Percentiles rank a stretch among this genome's conserved stretches.
These are phyloP conservation scores for Pseudogymnoascus sp. DNA, from an alignment of 2,329 filamentous ascomycete genomes.

Conservation along the genomic window DNA sequence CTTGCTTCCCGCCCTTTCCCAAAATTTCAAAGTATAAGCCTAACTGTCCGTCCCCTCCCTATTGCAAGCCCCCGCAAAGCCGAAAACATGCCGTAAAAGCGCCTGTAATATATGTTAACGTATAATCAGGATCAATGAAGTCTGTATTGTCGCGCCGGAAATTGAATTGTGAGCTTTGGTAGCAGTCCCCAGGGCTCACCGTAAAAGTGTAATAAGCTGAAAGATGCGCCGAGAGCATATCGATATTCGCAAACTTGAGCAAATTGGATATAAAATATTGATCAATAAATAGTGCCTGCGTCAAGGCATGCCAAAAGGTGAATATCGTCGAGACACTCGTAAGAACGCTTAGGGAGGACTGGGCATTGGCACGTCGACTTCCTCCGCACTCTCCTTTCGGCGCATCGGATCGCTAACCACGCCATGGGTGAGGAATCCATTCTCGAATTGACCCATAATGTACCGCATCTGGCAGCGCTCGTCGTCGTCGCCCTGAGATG, in stretches of 20 bases:
- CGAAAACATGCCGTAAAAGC: neutral
- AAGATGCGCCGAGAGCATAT: neutral
- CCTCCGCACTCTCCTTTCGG: neutral
- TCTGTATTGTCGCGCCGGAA: neutral
- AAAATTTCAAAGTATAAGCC: neutral
- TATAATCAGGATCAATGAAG: neutral
- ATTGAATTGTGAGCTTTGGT: neutral
- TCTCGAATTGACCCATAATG: neutral
- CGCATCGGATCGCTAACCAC: neutral
- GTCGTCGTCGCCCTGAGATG: neutral
- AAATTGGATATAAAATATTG: neutral
- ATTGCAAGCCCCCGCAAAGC: neutral
- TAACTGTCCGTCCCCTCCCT: neutral
- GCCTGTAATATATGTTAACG: neutral
- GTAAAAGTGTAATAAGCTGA: neutral
- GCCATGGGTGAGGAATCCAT: neutral
- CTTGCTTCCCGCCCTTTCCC: neutral
- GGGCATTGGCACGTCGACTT: neutral
- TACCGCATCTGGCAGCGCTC: neutral
- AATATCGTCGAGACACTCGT: too few species aligned
- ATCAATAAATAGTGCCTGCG: neutral
- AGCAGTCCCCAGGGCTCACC: neutral
- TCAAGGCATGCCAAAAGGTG: neutral
- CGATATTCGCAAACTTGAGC: neutral
- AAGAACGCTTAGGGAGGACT: neutral